phyloP scores from a whole-genome alignment of 768 basidiomycete genomes.

The Russula brevipes region DNA sequence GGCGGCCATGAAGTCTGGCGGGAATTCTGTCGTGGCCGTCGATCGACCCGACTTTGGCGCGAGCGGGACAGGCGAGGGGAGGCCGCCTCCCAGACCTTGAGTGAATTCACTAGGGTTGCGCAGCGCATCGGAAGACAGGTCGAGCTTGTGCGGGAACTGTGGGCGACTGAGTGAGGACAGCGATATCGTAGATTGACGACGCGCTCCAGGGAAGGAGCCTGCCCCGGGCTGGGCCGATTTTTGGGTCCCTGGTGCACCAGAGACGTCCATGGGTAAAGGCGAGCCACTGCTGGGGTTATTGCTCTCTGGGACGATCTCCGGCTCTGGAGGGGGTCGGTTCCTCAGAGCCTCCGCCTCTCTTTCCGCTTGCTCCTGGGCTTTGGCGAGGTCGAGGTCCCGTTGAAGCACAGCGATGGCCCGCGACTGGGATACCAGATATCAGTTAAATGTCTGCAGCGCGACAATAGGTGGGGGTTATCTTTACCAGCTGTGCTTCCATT shows the following conservation, averaged over 20 bases:
- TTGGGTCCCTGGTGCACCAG: constrained; percentile 32
- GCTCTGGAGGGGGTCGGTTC: constrained; percentile 32
- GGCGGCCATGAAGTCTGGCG: constrained; percentile 62
- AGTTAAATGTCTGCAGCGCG: neutral
- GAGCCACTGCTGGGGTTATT: neutral
- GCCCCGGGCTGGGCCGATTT: constrained; percentile 34
- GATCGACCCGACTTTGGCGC: constrained; percentile 69
- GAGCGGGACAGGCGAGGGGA: constrained; percentile 75
- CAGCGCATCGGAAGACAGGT: constrained; percentile 65
- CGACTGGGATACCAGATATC: constrained; percentile 39
- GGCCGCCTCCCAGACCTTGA: constrained; percentile 50
- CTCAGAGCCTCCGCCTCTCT: constrained; percentile 29
- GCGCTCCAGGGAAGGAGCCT: constrained; percentile 33
- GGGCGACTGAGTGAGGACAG: constrained; percentile 75
- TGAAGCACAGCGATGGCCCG: constrained; percentile 68
- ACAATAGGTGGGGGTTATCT: constrained; percentile 26
- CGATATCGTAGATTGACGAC: constrained; percentile 73
- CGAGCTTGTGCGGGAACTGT: constrained; percentile 67
- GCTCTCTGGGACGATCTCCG: constrained; percentile 14
- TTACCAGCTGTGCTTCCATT: constrained; percentile 66
- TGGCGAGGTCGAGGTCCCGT: constrained; percentile 55
- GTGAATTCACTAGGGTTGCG: constrained; percentile 59
- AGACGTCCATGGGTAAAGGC: constrained; percentile 12
- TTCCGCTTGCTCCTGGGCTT: constrained; percentile 41
- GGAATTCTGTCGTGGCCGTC: constrained; percentile 41